Evolutionary conservation across 768 basidiomycete species (phyloP), one percentile per base, ranked within the genome.

Genomic region (Favolaschia claudopus): DNA sequence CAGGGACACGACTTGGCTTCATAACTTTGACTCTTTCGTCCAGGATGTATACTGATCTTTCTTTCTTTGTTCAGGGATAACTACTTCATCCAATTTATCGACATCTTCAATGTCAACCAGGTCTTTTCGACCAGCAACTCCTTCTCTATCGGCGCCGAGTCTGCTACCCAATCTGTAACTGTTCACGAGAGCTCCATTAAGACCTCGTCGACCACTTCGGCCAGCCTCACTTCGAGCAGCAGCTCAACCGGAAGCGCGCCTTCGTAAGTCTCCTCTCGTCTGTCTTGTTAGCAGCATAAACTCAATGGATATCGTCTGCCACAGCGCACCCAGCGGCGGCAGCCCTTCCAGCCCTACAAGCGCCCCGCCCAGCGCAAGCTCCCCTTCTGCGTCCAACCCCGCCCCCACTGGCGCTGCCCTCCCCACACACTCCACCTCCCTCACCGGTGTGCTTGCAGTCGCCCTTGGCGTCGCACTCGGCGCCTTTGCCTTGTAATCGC

Each of bases 91-190:
- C 15, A 42, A 12, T 44, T 64, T 22, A 55, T 64, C 49, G 50
- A 39, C 20, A 64, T 64, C 36, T 14, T 15, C 32, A 22, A 64
- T 45, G 33, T 60, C 28, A 60, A 60, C 36, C 17, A 13, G 39
- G 46, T 64, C 2, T 64, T 32, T 51, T 19, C 54, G 2, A 38
- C 33, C 28, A 60, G 54, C 32, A 8, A 52, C 1, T 7, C 19
- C 13, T 64, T 64, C 39, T n/a, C 63, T 29, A 53, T 64, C 24
- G 58, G 58, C 15, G 40, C 55, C 10, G 58, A 25, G 22, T 47
- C 43, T n/a, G 17, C 53, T 22, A 60, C 58, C 12, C 14, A 31
- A 20, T 56, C 63, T 32, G 25, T 40, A 20, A 48, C 54, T 27
- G 40, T 64, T 39, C 22, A 17, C 9, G 58, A 19, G 8, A 51